Conservation (phyloP, 768 basidiomycete species). For the Suillus luteus region DNA sequence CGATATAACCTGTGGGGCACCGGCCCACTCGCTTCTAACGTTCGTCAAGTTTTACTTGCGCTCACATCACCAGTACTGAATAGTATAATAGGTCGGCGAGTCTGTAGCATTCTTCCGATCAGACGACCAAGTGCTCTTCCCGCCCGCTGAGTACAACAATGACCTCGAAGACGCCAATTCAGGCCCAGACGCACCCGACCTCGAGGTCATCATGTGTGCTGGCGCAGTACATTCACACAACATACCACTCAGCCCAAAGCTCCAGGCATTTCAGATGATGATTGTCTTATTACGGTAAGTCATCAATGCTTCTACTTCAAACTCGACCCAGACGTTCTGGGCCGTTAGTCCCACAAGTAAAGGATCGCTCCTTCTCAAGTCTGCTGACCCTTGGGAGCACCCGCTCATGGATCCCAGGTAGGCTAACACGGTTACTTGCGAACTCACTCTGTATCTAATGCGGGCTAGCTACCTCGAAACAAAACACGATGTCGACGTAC, state of each 20-base stretch:
- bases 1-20: conserved; percentile 47
- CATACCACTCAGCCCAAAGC: neutral
- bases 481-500: conserved; percentile 39
- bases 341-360: conserved; percentile 43
- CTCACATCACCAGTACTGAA: conserved; percentile 1
- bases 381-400: conserved; percentile 40
- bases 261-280: conserved; percentile 24
- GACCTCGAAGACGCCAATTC: conserved; percentile 34
- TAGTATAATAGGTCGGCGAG: conserved; percentile 27
- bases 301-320: neutral
- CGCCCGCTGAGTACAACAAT: conserved; percentile 29
- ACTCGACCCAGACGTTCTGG: neutral
- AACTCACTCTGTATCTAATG: conserved; percentile 16
- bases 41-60: conserved; percentile 24
- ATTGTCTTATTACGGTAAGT: conserved; percentile 29
- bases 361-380: conserved; percentile 43
- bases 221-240: neutral
- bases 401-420: conserved; percentile 49
- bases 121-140: conserved; percentile 34
- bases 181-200: conserved; percentile 31
- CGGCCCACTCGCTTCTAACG: conserved; percentile 58
- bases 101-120: conserved; percentile 35
- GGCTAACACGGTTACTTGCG: conserved; percentile 19
- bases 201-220: conserved; percentile 29
- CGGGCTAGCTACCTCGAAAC: conserved; percentile 43